These are phyloP conservation scores for Boletus rubroflammeus DNA, from an alignment of 768 basidiomycete genomes.

Conservation along the genomic window DNA sequence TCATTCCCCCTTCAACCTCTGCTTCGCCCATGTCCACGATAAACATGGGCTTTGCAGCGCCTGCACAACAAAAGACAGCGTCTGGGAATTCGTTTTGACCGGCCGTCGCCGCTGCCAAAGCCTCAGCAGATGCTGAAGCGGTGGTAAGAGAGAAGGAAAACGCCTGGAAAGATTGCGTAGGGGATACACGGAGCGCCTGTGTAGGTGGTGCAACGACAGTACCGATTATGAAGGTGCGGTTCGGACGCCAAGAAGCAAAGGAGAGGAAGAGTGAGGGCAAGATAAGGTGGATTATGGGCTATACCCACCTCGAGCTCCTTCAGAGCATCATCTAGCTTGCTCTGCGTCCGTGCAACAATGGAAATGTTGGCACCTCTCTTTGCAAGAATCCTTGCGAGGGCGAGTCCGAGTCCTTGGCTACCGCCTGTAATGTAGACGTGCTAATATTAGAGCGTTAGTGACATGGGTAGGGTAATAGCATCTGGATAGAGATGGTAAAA, in stretches of 20 bases:
- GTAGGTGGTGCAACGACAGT: neutral
- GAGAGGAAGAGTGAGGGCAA: neutral
- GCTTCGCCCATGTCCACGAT: slow-evolving; percentile 67
- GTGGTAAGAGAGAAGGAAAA: slow-evolving; percentile 66
- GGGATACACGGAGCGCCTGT: slow-evolving; percentile 50
- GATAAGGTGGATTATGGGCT: too few species aligned
- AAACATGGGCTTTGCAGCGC: slow-evolving; percentile 64
- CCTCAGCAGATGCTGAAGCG: slow-evolving; percentile 50
- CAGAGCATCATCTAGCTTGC: slow-evolving; percentile 58
- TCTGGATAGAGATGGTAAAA: neutral
- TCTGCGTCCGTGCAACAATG: slow-evolving; percentile 76
- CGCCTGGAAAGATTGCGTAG: slow-evolving; percentile 57
- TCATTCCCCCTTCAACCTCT: slow-evolving; percentile 47
- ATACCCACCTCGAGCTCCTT: slow-evolving; percentile 58
- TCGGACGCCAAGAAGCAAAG: neutral
- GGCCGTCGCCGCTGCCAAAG: slow-evolving; percentile 57
- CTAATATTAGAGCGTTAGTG: slow-evolving; percentile 35
- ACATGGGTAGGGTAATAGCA: neutral
- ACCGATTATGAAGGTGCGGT: neutral
- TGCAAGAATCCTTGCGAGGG: slow-evolving; percentile 63
- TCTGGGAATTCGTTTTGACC: slow-evolving; percentile 65
- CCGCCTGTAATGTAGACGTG: slow-evolving; percentile 87
- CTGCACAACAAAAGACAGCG: slow-evolving; percentile 77
- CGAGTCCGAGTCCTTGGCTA: slow-evolving; percentile 74
- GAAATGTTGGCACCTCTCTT: slow-evolving; percentile 76